These are phyloP conservation scores for Thermomucor indicae-seudaticae DNA, from an alignment of 371 early-diverging fungal genomes.

Conservation along the genomic window DNA sequence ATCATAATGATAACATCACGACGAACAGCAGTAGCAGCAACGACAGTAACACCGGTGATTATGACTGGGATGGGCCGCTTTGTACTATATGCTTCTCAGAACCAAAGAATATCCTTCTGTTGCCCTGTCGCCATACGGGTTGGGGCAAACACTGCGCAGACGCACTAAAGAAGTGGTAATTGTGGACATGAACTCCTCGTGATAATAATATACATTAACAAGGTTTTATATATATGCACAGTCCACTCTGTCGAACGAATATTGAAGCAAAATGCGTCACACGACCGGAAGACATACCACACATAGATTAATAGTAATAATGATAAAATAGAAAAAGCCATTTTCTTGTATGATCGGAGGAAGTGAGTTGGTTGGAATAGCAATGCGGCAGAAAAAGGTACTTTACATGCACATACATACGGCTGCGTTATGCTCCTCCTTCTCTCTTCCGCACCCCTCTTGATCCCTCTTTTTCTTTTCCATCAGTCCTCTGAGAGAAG, in stretches of 20 bases:
- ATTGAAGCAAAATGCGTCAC: too few relatives aligned
- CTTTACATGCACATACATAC: not conserved
- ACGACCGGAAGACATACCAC: too few relatives aligned
- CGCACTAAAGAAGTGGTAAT: constrained; percentile 33
- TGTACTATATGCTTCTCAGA: constrained; percentile 45
- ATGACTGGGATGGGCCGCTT: constrained; percentile 30
- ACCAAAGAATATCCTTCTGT: constrained; percentile 30
- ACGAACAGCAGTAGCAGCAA: not conserved
- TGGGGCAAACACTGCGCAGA: constrained; percentile 36
- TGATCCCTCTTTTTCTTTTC: constrained; percentile 2
- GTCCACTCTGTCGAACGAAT: constrained; percentile 22
- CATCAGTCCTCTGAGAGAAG: not conserved
- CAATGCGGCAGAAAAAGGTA: too few relatives aligned
- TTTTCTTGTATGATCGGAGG: too few relatives aligned
- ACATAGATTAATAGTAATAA: too few relatives aligned
- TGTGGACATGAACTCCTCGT: not conserved
- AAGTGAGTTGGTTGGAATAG: too few relatives aligned
- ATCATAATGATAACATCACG: constrained; percentile 3
- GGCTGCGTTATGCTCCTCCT: not conserved
- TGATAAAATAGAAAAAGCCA: too few relatives aligned
- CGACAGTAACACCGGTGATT: constrained; percentile 2
- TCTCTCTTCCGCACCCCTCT: not conserved
- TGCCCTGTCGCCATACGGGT: constrained; percentile 44
- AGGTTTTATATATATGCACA: constrained; percentile 6
- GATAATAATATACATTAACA: not conserved